Conservation (phyloP, 148 eudicot species). For the Cornus florida region DNA sequence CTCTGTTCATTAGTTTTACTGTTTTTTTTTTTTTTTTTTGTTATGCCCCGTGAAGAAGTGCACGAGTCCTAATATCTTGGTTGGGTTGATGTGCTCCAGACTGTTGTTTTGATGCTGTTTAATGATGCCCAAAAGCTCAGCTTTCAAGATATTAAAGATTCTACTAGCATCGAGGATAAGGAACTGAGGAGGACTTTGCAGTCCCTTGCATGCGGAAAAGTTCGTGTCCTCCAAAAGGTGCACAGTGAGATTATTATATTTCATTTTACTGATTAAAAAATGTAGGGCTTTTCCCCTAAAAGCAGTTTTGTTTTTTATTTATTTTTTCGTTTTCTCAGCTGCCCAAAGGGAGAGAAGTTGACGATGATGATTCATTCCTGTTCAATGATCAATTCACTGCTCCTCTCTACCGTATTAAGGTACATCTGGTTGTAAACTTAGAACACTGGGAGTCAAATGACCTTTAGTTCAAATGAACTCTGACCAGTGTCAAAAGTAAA, state of each 20-base stretch:
- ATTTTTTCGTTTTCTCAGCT: conserved; percentile 23
- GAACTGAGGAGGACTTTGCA: conserved; percentile 89
- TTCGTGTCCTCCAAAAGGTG: conserved; percentile 94
- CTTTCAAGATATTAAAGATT: conserved; percentile 91
- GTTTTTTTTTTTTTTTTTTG: background rate
- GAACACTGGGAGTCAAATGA: background rate
- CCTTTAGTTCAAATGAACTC: background rate
- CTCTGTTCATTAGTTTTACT: background rate
- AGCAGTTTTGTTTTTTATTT: background rate
- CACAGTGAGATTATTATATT: background rate
- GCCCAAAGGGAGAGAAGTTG: conserved; percentile 94
- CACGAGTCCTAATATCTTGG: conserved; percentile 4
- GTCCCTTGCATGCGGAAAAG: conserved; percentile 97
- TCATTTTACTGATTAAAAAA: too few species aligned
- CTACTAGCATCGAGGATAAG: conserved; percentile 93
- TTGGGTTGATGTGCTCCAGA: conserved; percentile 36
- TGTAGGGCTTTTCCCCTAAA: too few species aligned
- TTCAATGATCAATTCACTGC: conserved; percentile 82
- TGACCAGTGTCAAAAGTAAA: background rate
- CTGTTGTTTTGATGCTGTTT: conserved; percentile 93
- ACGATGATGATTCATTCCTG: conserved; percentile 72
- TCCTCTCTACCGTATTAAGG: conserved; percentile 91
- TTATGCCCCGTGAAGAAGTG: background rate
- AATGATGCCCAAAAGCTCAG: conserved; percentile 89
- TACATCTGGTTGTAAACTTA: background rate